Conservation (phyloP, 1,139 yeast species). For the Sugiyamaella paludigena region DNA sequence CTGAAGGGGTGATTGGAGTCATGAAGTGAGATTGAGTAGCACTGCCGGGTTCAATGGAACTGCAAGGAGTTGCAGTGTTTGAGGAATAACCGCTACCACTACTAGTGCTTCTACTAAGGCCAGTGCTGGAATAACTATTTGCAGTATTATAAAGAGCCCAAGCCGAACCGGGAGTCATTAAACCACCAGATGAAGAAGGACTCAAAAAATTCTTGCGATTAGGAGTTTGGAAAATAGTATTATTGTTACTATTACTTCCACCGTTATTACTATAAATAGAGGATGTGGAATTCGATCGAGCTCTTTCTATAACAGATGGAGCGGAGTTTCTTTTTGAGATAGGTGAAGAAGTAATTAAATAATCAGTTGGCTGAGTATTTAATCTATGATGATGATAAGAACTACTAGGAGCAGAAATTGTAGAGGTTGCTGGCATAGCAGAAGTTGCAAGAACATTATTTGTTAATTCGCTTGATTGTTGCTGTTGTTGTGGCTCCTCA, state of each 20-base stretch:
- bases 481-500: conserved; percentile 2
- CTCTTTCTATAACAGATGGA: conserved; percentile 5
- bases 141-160: conserved; percentile 8
- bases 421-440: not conserved
- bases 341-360: not conserved
- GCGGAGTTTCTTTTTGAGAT: conserved; percentile 8
- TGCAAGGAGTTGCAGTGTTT: not conserved
- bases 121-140: not conserved
- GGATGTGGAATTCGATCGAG: conserved; percentile 7
- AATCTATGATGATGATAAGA: not conserved
- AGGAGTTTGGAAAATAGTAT: conserved; percentile 7
- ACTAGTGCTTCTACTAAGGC: not conserved
- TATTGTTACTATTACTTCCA: not conserved
- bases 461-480: not conserved
- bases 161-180: conserved; percentile 14
- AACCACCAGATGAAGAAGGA: conserved; percentile 10
- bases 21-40: conserved; percentile 10
- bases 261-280: conserved; percentile 3
- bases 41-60: conserved; percentile 1
- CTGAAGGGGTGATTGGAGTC: conserved; percentile 24
- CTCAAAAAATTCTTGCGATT: conserved; percentile 3
- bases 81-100: not conserved
- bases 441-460: not conserved
- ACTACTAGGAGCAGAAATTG: not conserved
- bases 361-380: not conserved